phyloP scores from a whole-genome alignment of 371 early-diverging fungal species.

The Batkoa obscura region DNA sequence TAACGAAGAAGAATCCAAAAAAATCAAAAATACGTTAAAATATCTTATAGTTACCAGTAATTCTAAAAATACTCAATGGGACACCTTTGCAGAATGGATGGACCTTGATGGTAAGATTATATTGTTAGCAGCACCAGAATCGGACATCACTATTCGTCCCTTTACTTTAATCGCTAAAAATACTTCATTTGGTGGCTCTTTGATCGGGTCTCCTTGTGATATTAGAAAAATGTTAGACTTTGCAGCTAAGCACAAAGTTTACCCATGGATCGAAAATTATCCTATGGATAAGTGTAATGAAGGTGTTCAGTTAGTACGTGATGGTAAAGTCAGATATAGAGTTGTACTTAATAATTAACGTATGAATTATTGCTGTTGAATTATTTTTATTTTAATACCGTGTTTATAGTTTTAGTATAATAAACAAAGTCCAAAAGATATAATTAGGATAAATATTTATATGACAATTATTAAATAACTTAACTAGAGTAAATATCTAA shows the following conservation, averaged over 20 bases:
- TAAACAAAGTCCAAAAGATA: no score
- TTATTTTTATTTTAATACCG: no score
- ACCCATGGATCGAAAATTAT: constrained; percentile 41
- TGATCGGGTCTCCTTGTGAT: constrained; percentile 37
- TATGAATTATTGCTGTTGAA: no score
- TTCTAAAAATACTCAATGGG: constrained; percentile 32
- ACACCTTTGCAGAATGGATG: constrained; percentile 22
- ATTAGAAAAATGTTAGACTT: constrained; percentile 46
- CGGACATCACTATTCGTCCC: constrained; percentile 20
- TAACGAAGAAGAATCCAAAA: constrained; percentile 13
- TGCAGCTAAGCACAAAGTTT: constrained; percentile 38
- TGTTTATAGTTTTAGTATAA: no score
- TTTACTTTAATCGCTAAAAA: constrained; percentile 21
- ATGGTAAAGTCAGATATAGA: constrained; percentile 1
- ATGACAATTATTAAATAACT: no score
- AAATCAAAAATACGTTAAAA: constrained; percentile 16
- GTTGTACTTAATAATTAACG: constrained; percentile 2
- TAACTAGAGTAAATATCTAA: no score
- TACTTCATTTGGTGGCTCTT: constrained; percentile 36
- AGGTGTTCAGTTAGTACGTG: background rate
- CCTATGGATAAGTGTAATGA: constrained; percentile 39
- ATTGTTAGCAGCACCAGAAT: constrained; percentile 44
- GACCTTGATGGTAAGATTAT: constrained; percentile 28
- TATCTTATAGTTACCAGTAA: constrained; percentile 30
- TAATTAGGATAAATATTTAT: no score